A percentile compares a stretch with the other conserved stretches of the same genome.
phyloP scores from a whole-genome alignment of 2,329 filamentous ascomycete species.

The Xylariaceae sp. region DNA sequence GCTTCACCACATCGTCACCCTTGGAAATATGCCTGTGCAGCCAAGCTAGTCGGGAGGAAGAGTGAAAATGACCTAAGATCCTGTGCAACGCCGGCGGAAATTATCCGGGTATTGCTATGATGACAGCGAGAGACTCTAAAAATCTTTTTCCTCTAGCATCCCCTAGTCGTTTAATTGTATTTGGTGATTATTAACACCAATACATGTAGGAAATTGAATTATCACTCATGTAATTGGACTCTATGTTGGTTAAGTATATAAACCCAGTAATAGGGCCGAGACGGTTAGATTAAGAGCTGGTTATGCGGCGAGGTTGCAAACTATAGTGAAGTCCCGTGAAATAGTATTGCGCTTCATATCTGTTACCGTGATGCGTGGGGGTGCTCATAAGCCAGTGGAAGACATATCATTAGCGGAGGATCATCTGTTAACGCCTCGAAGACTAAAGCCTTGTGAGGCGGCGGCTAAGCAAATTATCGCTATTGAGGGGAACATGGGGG shows the following conservation, averaged over 20 bases:
- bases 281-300: not conserved
- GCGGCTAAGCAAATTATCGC: not conserved
- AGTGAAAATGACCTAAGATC: constrained; percentile 20
- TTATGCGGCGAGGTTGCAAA: too few relatives aligned
- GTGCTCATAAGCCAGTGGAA: too few relatives aligned
- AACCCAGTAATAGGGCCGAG: not conserved
- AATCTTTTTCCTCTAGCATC: not conserved
- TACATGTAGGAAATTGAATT: not conserved
- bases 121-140: not conserved
- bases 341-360: too few relatives aligned
- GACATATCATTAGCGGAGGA: too few relatives aligned
- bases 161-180: not conserved
- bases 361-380: not conserved
- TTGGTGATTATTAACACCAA: not conserved
- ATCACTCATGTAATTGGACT: not conserved
- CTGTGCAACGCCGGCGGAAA: constrained; percentile 16
- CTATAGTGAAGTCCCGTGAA: too few relatives aligned
- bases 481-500: not conserved
- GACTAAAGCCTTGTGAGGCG: not conserved
- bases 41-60: not conserved
- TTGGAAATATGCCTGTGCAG: too few relatives aligned
- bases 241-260: not conserved
- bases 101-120: constrained; percentile 12
- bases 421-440: not conserved
- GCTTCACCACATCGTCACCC: not conserved